Base-by-base conservation (phyloP, 2,329 filamentous ascomycete species). In the Arthrinium phaeospermum region DNA sequence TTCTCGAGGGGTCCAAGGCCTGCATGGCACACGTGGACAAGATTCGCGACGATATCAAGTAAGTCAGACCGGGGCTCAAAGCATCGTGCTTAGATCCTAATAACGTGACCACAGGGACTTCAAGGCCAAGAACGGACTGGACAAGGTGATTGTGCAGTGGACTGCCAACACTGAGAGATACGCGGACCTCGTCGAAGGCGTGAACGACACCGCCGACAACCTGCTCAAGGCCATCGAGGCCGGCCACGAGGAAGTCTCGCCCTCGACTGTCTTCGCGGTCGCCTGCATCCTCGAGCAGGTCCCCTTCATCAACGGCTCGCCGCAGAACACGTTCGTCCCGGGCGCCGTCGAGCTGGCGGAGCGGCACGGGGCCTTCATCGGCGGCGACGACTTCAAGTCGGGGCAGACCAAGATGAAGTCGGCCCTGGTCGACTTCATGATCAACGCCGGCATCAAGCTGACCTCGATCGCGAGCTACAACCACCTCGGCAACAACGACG, bases 321-420 rank as follows among this genome's bases (percentile, higher is more conserved):
- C 96, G 46, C 96, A 99, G 85, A 99, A 99, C 89, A 99, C 96
- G 61, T 98, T 99, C 79, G 96, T 99, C 27, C 96, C 96, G 12
- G 96, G 96, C 80, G 94, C 93, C 73, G 92, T 98, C 77, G 88
- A 96, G 80, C 91, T 99, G 72, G 96, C 96, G 30, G 94, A 97
- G 87, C 88, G 92, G 84, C 91, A 97, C 84, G 89, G 90, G 72
- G 91, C 95, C 74, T 99, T 97, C 87, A 95, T 99, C 79, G 96
- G 96, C 73, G 96, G 96, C 76, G 96, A 99, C 80, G 96, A 99
- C 86, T 99, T 99, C 92, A 99, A 99, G 88, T 98, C 96, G 75
- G 96, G 96, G 75, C 96, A 99, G 89, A 99, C 96, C 82, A 99
- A 99, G 91, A 99, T 99, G 96, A 99, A 99, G 88, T 98, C 96